These are phyloP conservation scores for Neurospora intermedia DNA, from an alignment of 495 filamentous ascomycete species.

Conservation along the genomic window DNA sequence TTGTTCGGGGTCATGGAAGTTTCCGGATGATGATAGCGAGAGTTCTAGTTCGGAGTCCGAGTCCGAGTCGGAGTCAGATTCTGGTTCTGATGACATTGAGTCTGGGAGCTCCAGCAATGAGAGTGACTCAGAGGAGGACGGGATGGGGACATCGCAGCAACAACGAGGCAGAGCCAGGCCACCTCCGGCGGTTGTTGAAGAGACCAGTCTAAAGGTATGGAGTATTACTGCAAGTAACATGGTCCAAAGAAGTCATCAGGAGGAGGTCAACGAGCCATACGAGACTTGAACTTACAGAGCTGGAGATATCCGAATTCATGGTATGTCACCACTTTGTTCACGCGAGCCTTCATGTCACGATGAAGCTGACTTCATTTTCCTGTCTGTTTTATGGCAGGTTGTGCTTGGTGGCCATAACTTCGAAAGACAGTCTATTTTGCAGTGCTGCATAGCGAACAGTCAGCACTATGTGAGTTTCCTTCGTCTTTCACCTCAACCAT, in stretches of 20 bases:
- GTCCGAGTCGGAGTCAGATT: background rate
- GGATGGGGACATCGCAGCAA: slow-evolving; percentile 1
- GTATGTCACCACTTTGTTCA: background rate
- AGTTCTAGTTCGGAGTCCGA: slow-evolving; percentile 1
- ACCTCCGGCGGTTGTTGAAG: slow-evolving; percentile 20
- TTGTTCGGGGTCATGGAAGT: slow-evolving; percentile 51
- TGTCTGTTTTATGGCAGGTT: background rate
- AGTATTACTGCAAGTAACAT: slow-evolving; percentile 19
- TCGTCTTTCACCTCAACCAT: background rate
- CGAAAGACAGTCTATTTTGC: background rate
- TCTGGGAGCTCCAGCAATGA: slow-evolving; percentile 6
- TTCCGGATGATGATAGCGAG: slow-evolving; percentile 14
- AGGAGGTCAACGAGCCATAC: background rate
- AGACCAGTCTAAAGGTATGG: slow-evolving; percentile 62
- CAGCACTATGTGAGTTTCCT: background rate
- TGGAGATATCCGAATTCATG: background rate
- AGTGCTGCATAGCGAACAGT: background rate
- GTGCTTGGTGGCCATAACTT: background rate
- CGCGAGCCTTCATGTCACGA: background rate
- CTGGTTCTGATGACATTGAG: slow-evolving; percentile 3
- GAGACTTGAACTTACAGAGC: background rate
- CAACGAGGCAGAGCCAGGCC: background rate
- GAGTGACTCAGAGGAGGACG: slow-evolving; percentile 1
- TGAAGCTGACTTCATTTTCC: background rate
- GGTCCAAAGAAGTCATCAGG: background rate